Evolutionary conservation across 1,139 yeast genomes (phyloP).

Genomic region (Ogataea hybrid): DNA sequence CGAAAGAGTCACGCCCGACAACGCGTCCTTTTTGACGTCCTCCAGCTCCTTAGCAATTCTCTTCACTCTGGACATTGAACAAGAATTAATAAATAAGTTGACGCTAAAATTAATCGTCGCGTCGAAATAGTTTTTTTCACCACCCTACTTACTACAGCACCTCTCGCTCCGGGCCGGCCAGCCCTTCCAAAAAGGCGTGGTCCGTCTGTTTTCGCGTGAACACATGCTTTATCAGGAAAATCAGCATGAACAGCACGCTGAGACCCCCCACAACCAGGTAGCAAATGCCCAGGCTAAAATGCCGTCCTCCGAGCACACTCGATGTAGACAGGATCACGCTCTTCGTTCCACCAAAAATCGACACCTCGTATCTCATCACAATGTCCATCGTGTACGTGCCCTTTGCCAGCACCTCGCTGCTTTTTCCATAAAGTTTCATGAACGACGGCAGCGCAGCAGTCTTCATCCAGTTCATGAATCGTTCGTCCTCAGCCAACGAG

Average conservation of each 20-base stretch:
- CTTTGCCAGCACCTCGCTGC: slow-evolving; percentile 45
- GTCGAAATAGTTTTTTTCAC: background rate
- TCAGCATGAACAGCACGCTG: slow-evolving; percentile 40
- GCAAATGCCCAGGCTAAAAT: slow-evolving; percentile 62
- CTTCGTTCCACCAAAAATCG: slow-evolving; percentile 68
- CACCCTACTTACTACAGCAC: slow-evolving; percentile 11
- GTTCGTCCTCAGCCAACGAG: slow-evolving; percentile 54
- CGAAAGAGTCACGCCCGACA: slow-evolving; percentile 69
- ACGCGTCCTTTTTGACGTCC: slow-evolving; percentile 79
- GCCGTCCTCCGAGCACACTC: slow-evolving; percentile 68
- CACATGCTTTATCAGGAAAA: slow-evolving; percentile 45
- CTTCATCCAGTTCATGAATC: slow-evolving; percentile 79
- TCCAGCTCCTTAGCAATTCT: slow-evolving; percentile 87
- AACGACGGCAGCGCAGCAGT: slow-evolving; percentile 75
- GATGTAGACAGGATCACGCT: slow-evolving; percentile 65
- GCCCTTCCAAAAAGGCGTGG: slow-evolving; percentile 28
- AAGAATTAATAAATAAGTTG: slow-evolving; percentile 1
- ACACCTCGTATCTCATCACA: slow-evolving; percentile 67
- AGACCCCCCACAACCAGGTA: slow-evolving; percentile 62
- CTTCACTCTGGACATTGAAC: slow-evolving; percentile 74
- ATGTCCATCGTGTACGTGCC: slow-evolving; percentile 63
- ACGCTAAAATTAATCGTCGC: slow-evolving; percentile 8
- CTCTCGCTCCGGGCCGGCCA: slow-evolving; percentile 32
- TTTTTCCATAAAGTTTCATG: slow-evolving; percentile 63
- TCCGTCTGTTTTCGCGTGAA: slow-evolving; percentile 39